A percentile compares a stretch with the other conserved stretches of the same genome.
phyloP scores from a whole-genome alignment of 2,329 filamentous ascomycete genomes.

The Colletotrichum caudatum region DNA sequence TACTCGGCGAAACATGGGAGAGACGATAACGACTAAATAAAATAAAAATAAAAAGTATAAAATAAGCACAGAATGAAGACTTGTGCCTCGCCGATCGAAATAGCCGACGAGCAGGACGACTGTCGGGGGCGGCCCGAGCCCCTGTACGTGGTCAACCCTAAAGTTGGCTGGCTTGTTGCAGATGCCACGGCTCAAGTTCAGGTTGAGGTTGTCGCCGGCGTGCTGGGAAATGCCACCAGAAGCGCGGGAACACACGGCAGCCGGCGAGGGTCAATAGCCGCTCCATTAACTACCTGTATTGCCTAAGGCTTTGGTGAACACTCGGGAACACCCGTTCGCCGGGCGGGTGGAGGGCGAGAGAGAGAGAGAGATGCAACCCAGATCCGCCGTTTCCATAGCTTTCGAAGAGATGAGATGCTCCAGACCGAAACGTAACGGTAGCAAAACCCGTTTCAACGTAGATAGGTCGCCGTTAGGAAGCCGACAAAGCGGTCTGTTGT shows the following conservation, averaged over 20 bases:
- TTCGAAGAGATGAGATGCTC: conserved; percentile 25
- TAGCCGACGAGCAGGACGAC: neutral
- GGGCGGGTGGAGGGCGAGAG: neutral
- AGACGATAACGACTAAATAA: neutral
- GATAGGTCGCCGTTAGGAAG: conserved; percentile 1
- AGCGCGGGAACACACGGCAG: neutral
- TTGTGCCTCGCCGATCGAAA: neutral
- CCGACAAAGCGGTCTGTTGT: neutral
- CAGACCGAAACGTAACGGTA: conserved; percentile 18
- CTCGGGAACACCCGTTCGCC: conserved; percentile 4
- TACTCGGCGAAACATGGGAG: neutral
- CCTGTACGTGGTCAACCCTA: conserved; percentile 21
- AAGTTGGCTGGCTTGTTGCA: conserved; percentile 20
- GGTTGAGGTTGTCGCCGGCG: conserved; percentile 30
- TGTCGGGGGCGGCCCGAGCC: conserved; percentile 1
- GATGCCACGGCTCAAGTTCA: neutral
- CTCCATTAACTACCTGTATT: conserved; percentile 8
- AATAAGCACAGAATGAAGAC: neutral
- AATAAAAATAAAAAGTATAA: neutral
- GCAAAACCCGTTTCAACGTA: conserved; percentile 12
- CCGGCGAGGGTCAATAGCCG: conserved; percentile 24
- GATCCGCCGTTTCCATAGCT: conserved; percentile 17
- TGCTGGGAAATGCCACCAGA: conserved; percentile 5
- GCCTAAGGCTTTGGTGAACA: conserved; percentile 1
- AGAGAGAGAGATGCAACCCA: neutral